Evolutionary conservation across 192 early-diverging fungal genomes (phyloP).

Genomic region (Podila minutissima): DNA sequence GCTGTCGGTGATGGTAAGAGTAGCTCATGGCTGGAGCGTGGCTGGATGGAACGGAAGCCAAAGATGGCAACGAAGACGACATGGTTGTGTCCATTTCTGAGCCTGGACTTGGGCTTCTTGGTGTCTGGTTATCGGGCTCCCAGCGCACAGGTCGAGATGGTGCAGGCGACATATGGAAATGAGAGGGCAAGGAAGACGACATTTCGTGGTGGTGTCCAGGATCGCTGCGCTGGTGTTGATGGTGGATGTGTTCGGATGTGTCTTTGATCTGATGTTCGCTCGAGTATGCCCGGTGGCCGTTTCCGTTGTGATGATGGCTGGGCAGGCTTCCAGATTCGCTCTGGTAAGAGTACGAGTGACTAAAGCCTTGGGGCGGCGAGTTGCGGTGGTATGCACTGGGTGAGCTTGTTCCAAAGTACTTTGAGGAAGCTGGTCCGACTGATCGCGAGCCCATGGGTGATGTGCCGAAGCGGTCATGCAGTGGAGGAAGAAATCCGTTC

Average conservation of each 20-base stretch:
- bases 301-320: background rate
- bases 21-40: background rate
- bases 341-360: background rate
- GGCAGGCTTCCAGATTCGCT: background rate
- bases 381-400: constrained; percentile 31
- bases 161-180: constrained; percentile 30
- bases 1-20: constrained; percentile 32
- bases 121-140: constrained; percentile 24
- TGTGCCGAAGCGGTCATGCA: constrained; percentile 32
- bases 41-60: constrained; percentile 3
- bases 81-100: constrained; percentile 43
- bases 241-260: background rate
- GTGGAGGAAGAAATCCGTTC: constrained; percentile 25
- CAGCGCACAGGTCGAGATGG: constrained; percentile 35
- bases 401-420: constrained; percentile 47
- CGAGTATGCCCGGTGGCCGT: constrained; percentile 1
- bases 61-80: constrained; percentile 30
- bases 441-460: constrained; percentile 33
- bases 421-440: constrained; percentile 28
- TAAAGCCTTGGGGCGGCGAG: constrained; percentile 5
- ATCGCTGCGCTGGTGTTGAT: constrained; percentile 19
- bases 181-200: constrained; percentile 46
- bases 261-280: background rate
- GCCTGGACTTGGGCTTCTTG: constrained; percentile 32
- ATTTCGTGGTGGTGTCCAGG: constrained; percentile 27